Evolutionary conservation across 148 eudicot genomes (phyloP).

Genomic region (Cornus kousa): DNA sequence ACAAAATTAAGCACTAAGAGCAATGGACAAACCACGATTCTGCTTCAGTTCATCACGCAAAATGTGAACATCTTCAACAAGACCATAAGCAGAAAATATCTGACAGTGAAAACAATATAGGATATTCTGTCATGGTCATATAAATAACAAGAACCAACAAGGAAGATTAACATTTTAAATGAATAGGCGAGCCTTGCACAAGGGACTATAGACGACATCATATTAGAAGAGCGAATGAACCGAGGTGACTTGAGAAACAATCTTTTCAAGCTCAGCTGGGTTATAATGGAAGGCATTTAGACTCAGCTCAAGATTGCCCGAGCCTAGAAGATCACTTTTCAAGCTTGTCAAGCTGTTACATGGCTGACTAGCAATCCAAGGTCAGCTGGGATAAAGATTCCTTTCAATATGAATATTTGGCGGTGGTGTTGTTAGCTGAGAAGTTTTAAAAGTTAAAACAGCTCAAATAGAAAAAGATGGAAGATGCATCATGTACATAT

Average conservation of each 20-base stretch:
- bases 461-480: too few species aligned
- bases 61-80: constrained; percentile 64
- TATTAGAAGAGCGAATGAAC: background rate
- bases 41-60: constrained; percentile 60
- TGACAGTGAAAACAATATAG: constrained; percentile 18
- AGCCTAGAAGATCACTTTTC: background rate
- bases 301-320: background rate
- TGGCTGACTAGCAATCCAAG: background rate
- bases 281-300: background rate
- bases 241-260: background rate
- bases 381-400: too few species aligned
- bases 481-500: too few species aligned
- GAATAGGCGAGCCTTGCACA: background rate
- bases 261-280: background rate
- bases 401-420: too few species aligned
- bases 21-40: constrained; percentile 67
- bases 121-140: background rate
- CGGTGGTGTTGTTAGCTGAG: too few species aligned
- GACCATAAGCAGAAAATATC: constrained; percentile 83
- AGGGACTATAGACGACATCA: background rate
- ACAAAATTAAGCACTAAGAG: constrained; percentile 12
- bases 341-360: background rate
- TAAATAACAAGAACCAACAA: background rate
- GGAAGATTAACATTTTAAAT: background rate
- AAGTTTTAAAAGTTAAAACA: too few species aligned